A percentile compares a stretch with the other conserved stretches of the same genome.
These are phyloP conservation scores for Aspergillus cavernicola DNA, from an alignment of 495 filamentous ascomycete species.

Conservation along the genomic window DNA sequence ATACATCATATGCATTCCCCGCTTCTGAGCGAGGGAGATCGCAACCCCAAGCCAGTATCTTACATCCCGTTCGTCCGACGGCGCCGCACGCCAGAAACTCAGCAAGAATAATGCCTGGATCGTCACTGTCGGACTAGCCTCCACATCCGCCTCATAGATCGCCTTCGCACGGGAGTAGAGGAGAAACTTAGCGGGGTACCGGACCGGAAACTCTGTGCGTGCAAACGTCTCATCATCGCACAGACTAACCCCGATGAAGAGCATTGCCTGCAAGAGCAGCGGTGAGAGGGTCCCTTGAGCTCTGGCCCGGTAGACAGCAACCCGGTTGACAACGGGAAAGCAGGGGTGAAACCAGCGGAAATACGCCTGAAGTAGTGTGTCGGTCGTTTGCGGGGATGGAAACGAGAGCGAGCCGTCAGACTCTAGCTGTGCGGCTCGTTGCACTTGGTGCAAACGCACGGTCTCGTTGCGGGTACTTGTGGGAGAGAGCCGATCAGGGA, in stretches of 20 bases:
- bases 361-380: slow-evolving; percentile 34
- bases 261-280: slow-evolving; percentile 37
- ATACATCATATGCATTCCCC: slow-evolving; percentile 45
- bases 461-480: slow-evolving; percentile 17
- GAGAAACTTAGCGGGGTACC: slow-evolving; percentile 37
- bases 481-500: slow-evolving; percentile 22
- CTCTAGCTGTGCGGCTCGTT: slow-evolving; percentile 23
- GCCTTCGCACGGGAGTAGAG: slow-evolving; percentile 41
- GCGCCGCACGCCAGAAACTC: slow-evolving; percentile 42
- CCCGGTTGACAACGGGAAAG: slow-evolving; percentile 39
- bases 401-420: slow-evolving; percentile 37
- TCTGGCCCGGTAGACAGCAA: slow-evolving; percentile 23
- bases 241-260: slow-evolving; percentile 42
- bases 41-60: slow-evolving; percentile 42
- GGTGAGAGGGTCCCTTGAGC: slow-evolving; percentile 32
- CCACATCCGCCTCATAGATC: slow-evolving; percentile 42
- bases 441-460: slow-evolving; percentile 15
- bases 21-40: slow-evolving; percentile 39
- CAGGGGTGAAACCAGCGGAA: slow-evolving; percentile 47
- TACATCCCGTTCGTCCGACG: slow-evolving; percentile 39
- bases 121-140: slow-evolving; percentile 34
- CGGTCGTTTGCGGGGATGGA: slow-evolving; percentile 28
- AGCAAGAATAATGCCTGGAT: slow-evolving; percentile 42
- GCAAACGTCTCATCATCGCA: slow-evolving; percentile 33
- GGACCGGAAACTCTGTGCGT: slow-evolving; percentile 28